Evolutionary conservation across 2,329 filamentous ascomycete genomes (phyloP), one percentile per base, ranked within the genome.

Genomic region (Nemania sp.): DNA sequence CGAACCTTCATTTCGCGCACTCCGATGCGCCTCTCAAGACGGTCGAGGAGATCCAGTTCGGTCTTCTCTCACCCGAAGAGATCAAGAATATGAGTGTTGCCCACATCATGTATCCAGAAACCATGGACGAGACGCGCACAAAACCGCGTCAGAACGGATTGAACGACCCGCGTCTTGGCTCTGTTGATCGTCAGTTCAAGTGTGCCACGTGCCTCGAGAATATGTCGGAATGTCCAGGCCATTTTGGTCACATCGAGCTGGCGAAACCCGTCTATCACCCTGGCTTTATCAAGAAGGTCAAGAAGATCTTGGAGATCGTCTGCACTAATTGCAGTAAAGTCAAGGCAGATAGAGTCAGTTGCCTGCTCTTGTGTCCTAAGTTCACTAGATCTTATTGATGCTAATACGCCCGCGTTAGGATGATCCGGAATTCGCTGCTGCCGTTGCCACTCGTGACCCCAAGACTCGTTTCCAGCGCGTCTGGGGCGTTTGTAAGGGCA

Each of bases 261-360:
- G 94, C 96, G 49, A 94, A 93, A 79, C 96, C 97, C 64, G 96
- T 99, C 75, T 99, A 92, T 81, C 96, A 99, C 76, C 84, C 86
- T 85, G 96, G 96, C 77, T 99, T 98, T 83, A 92, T 99, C 84
- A 97, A 93, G 81, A 98, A 98, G 86, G 94, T 97, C 83, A 99
- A 99, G 87, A 99, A 98, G 87, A 89, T 99, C 76, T 86, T 99
- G 81, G 97, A 99, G 87, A 96, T 94, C 75, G 94, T 99, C 81
- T 99, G 97, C 88, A 94, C 97, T 85, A 98, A 97, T 82, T 99
- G 97, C 87, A 95, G 94, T 84, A 97, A 96, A 86, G 93, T 98
- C 79, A 89, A 97, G 86, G 92, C 94, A 83, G 94, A 98, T 88
- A 93, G 93, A 91, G 95, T 98, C 91, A 93, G 95, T 97, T 85